These are phyloP conservation scores for Alliaria petiolata DNA, from an alignment of 345 rosid genomes.

Conservation along the genomic window DNA sequence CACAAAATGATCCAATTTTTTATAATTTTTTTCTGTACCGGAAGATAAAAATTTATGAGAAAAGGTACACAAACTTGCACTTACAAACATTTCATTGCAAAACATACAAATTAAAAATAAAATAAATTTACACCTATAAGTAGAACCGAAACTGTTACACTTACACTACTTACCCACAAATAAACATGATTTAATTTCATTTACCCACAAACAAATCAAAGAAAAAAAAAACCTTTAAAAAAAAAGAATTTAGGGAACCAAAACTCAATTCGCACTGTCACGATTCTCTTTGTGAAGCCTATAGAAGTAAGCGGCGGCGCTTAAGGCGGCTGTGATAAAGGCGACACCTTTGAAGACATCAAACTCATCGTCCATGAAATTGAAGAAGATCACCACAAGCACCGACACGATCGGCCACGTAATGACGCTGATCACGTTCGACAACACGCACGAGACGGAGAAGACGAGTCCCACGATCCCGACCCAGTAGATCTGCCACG, in stretches of 20 bases:
- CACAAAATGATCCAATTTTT: no score
- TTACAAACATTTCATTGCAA: background rate
- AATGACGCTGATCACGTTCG: conserved; percentile 27
- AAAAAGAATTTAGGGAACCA: background rate
- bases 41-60: background rate
- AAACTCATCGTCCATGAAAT: conserved; percentile 24
- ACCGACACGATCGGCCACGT: conserved; percentile 35
- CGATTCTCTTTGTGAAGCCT: conserved; percentile 31
- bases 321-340: conserved; percentile 15
- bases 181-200: background rate
- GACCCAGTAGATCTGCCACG: conserved; percentile 35
- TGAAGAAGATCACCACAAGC: conserved; percentile 29
- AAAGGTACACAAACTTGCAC: background rate
- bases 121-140: background rate
- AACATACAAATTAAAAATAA: background rate
- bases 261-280: background rate
- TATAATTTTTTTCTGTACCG: no score
- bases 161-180: background rate
- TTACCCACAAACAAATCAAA: background rate
- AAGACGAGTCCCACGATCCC: conserved; percentile 33
- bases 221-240: background rate
- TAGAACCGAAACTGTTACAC: background rate
- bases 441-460: conserved; percentile 25
- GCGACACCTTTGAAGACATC: conserved; percentile 23
- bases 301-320: conserved; percentile 26